Conservation (phyloP, 169 alveolate species). For the Miamiensis avidus region DNA sequence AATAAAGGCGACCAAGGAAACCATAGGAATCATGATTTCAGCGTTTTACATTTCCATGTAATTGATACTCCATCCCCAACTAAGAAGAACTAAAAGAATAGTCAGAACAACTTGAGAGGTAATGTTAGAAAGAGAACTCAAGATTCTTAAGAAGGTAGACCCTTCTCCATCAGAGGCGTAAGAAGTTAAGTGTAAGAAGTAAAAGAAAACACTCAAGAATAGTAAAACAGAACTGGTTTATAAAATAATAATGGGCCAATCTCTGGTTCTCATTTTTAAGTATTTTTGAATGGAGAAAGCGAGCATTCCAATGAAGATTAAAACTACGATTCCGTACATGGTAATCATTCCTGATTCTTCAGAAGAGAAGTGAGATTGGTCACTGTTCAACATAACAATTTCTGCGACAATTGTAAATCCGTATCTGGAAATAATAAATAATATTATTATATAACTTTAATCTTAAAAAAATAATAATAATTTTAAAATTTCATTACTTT, state of each 20-base stretch:
- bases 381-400: not conserved
- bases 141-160: not conserved
- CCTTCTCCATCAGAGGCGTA: slow-evolving; percentile 26
- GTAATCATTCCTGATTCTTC: slow-evolving; percentile 23
- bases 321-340: not conserved
- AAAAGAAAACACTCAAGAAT: slow-evolving; percentile 12
- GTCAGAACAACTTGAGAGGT: slow-evolving; percentile 3
- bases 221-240: not conserved
- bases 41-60: not conserved
- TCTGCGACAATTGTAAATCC: not conserved
- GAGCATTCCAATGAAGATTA: not conserved
- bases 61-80: slow-evolving; percentile 29
- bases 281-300: not conserved
- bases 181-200: slow-evolving; percentile 2
- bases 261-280: not conserved
- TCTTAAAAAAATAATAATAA: too few species aligned
- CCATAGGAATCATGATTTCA: slow-evolving; percentile 22
- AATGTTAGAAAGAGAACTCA: not conserved
- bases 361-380: slow-evolving; percentile 7
- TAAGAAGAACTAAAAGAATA: not conserved
- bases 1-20: slow-evolving; percentile 1
- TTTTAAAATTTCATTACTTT: not conserved
- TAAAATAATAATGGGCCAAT: slow-evolving; percentile 14
- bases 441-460: too few species aligned
- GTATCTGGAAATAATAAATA: not conserved